Evolutionary conservation across 1,284 basidiomycete genomes (phyloP), one percentile per base, ranked within the genome.

Genomic region (Sporisorium graminicola): DNA sequence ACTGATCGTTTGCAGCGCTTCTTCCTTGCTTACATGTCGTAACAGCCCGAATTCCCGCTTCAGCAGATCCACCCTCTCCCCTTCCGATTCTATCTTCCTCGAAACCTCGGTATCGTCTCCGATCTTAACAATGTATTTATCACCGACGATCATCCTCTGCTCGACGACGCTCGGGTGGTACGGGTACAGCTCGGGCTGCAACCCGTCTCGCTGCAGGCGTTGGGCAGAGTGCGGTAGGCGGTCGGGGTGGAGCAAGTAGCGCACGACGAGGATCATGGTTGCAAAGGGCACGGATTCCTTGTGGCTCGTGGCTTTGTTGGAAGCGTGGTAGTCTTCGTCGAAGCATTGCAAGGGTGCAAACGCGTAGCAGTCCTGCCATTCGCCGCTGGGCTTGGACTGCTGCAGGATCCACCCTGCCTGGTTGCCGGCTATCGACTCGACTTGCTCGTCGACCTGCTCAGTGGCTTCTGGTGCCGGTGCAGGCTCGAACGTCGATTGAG

Each of bases 331-430:
- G 47, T 77, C 75, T 1, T 60, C 26, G 1, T 27, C 31, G 26
- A 71, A 70, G 37, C 61, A 70, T 31, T 77, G 47, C 2, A 29
- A 10, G 0, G 68, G 18, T 1, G 42, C 33, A 52, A 77, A 74
- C 2, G 46, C 43, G 65, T 78, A 74, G 58, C 73, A 70, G 26
- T 66, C 54, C 18, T 58, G 40, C 74, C 74, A 72, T 12, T 5
- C 14, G 2, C 63, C 49, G 40, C n/a, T 26, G 14, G 12, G 26
- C 40, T 70, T 61, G 18, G 42, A 47, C 4, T 56, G 54, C 31
- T 77, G 75, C 5, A 77, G 42, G 20, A 24, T 64, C 75, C 75
- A 78, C 3, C 49, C 47, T 7, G 5, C 20, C 37, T 74, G 70
- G 5, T 10, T 20, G 0, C 16, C 0, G 2, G 43, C 66, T 0